phyloP scores from a whole-genome alignment of 306 rosid species.

The Acmispon strigosus region DNA sequence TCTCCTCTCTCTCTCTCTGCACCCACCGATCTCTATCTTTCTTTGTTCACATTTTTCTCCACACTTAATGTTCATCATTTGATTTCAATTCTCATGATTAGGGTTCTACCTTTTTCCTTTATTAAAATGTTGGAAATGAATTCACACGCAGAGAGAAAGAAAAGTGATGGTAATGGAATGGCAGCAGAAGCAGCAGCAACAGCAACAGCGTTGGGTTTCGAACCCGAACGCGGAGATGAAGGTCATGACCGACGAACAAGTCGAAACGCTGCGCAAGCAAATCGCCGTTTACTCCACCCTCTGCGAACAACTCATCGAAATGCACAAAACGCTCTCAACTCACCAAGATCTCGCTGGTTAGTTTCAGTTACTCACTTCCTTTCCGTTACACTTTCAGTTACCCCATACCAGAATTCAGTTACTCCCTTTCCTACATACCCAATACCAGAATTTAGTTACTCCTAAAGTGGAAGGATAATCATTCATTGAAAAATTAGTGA shows the following conservation, averaged over 20 bases:
- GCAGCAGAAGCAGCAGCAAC: conserved; percentile 11
- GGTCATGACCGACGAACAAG: conserved; percentile 81
- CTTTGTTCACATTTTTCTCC: not conserved
- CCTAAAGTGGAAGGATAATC: too few relatives aligned
- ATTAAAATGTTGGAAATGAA: not conserved
- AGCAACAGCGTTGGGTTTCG: not conserved
- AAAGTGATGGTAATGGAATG: conserved; percentile 24
- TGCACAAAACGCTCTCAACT: conserved; percentile 55
- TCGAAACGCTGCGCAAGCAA: conserved; percentile 79
- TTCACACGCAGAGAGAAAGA: not conserved
- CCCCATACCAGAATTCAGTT: too few relatives aligned
- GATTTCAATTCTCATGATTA: not conserved
- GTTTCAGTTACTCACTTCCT: not conserved
- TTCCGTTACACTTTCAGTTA: too few relatives aligned
- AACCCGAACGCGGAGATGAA: conserved; percentile 43
- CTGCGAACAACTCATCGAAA: conserved; percentile 67
- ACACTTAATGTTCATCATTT: not conserved
- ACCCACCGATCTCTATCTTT: not conserved
- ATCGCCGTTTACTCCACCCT: conserved; percentile 61
- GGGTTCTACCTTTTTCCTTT: not conserved
- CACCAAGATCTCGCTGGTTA: conserved; percentile 62
- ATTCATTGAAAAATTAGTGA: too few relatives aligned
- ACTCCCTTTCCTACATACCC: not conserved
- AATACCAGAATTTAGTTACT: too few relatives aligned
- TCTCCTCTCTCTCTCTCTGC: too few relatives aligned